Percentiles rank a stretch among this genome's conserved stretches.
Evolutionary conservation across 768 basidiomycete species (phyloP).

Genomic region (Lactarius pseudohatsudake): DNA sequence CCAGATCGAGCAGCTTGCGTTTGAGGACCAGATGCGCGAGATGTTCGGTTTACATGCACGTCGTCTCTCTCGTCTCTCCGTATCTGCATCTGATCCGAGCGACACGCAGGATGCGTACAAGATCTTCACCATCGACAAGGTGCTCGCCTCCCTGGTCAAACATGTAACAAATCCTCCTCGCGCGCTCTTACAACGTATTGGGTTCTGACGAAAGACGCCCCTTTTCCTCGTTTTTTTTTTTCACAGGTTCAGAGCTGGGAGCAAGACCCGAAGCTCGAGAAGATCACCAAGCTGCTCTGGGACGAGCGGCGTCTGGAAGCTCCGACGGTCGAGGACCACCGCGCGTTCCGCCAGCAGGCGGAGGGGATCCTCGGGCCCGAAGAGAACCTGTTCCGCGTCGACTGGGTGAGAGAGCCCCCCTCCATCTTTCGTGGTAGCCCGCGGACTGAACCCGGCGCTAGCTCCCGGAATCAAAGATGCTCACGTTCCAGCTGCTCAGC

Average conservation of each 20-base stretch:
- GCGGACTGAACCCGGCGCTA: slow-evolving; percentile 32
- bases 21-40: slow-evolving; percentile 88
- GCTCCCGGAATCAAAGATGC: slow-evolving; percentile 63
- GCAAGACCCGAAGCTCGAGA: slow-evolving; percentile 68
- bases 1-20: slow-evolving; percentile 80
- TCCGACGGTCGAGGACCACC: slow-evolving; percentile 71
- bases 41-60: slow-evolving; percentile 82
- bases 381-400: slow-evolving; percentile 76
- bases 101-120: slow-evolving; percentile 67
- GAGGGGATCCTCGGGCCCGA: slow-evolving; percentile 73
- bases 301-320: slow-evolving; percentile 58
- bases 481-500: slow-evolving; percentile 74
- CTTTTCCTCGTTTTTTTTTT: not conserved
- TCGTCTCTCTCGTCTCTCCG: not conserved
- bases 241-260: slow-evolving; percentile 62
- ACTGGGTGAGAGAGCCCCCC: slow-evolving; percentile 57
- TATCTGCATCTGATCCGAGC: not conserved
- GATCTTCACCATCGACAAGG: slow-evolving; percentile 92
- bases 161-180: slow-evolving; percentile 49
- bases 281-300: slow-evolving; percentile 68
- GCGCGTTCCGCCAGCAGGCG: slow-evolving; percentile 61
- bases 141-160: slow-evolving; percentile 85
- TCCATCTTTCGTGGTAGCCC: not conserved
- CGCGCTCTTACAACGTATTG: slow-evolving; percentile 1
- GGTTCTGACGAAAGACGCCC: not conserved